Evolutionary conservation across 2,329 filamentous ascomycete genomes (phyloP).

Genomic region (Lithohypha guttulata): DNA sequence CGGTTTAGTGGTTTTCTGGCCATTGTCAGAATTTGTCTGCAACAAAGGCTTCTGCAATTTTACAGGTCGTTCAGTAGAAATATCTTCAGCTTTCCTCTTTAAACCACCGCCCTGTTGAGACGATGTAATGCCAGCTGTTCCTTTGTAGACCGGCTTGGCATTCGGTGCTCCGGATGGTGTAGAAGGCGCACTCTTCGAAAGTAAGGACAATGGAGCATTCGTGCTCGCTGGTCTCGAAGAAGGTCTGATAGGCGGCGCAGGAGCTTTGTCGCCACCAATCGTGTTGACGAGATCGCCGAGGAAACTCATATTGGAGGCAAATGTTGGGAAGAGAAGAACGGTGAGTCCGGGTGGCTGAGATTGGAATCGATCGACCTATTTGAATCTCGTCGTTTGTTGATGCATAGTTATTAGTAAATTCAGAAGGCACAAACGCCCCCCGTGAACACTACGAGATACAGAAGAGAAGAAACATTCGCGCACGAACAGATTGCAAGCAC

Average conservation of each 20-base stretch:
- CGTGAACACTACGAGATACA: slow-evolving; percentile 3
- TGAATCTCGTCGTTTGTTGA: neutral
- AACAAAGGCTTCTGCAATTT: slow-evolving; percentile 10
- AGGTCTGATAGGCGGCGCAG: slow-evolving; percentile 18
- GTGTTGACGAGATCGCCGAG: slow-evolving; percentile 42
- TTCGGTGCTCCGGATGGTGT: slow-evolving; percentile 2
- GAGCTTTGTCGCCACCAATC: slow-evolving; percentile 32
- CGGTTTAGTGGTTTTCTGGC: slow-evolving; percentile 11
- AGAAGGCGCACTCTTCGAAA: slow-evolving; percentile 5
- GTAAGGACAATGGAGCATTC: slow-evolving; percentile 10
- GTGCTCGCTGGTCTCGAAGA: slow-evolving; percentile 12
- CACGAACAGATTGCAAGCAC: neutral
- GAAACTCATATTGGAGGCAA: slow-evolving; percentile 25
- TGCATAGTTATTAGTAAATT: slow-evolving; percentile 4
- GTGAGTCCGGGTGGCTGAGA: neutral
- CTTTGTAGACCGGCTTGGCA: slow-evolving; percentile 8
- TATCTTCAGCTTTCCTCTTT: slow-evolving; percentile 20
- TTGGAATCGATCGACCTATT: slow-evolving; percentile 1
- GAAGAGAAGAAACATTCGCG: neutral
- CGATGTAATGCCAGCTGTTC: slow-evolving; percentile 8
- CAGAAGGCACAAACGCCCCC: slow-evolving; percentile 4
- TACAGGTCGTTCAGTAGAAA: slow-evolving; percentile 8
- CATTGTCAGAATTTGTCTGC: slow-evolving; percentile 7
- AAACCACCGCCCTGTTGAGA: slow-evolving; percentile 13
- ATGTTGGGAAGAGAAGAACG: neutral